Conservation (phyloP, 768 basidiomycete genomes). For the Russula foetens region DNA sequence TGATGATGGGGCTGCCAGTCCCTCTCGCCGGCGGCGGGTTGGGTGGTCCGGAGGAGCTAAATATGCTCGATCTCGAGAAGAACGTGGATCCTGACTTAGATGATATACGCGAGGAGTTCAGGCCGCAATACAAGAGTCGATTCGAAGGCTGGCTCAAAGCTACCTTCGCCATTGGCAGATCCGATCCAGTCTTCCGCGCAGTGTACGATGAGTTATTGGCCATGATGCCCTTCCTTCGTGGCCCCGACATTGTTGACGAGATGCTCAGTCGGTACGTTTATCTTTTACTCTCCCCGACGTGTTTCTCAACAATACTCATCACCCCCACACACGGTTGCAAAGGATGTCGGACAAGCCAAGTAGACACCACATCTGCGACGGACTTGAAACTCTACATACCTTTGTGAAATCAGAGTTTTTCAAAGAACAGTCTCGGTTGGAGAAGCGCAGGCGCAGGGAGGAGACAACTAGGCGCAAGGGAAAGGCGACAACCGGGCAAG, state of each 20-base stretch:
- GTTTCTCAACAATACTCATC: not conserved
- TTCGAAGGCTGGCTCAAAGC: constrained; percentile 51
- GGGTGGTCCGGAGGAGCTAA: constrained; percentile 41
- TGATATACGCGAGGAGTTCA: constrained; percentile 52
- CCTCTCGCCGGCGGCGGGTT: constrained; percentile 31
- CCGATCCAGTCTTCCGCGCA: constrained; percentile 29
- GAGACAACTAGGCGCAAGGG: not conserved
- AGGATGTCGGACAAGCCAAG: constrained; percentile 50
- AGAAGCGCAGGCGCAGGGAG: not conserved
- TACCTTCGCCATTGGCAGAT: constrained; percentile 33
- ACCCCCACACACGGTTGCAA: not conserved
- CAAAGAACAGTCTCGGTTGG: constrained; percentile 23
- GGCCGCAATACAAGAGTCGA: constrained; percentile 47
- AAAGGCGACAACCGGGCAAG: not conserved
- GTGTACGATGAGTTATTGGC: constrained; percentile 39
- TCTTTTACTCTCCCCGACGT: not conserved
- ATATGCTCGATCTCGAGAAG: constrained; percentile 43
- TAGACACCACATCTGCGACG: constrained; percentile 45
- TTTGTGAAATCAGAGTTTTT: constrained; percentile 44
- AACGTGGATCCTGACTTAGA: constrained; percentile 45
- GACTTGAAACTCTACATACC: constrained; percentile 39
- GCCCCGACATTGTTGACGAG: constrained; percentile 44
- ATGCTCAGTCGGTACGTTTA: constrained; percentile 43
- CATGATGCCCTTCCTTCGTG: constrained; percentile 51
- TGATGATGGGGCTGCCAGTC: constrained; percentile 51